A percentile compares a stretch with the other conserved stretches of the same genome.
Evolutionary conservation across 2,329 filamentous ascomycete genomes (phyloP).

Genomic region (Dothistroma pini): DNA sequence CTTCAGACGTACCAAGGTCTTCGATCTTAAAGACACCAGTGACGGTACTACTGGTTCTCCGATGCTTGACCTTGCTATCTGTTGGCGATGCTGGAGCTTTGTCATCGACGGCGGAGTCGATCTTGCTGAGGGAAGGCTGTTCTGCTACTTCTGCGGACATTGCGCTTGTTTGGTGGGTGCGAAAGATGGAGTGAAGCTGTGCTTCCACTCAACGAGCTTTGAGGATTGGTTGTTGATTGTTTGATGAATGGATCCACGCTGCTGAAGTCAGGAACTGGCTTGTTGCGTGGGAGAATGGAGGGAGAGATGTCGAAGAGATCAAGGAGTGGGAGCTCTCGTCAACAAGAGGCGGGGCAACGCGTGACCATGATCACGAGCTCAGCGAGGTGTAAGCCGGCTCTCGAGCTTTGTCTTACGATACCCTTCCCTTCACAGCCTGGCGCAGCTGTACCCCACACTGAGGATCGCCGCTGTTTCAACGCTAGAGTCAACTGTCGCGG

Average conservation of each 20-base stretch:
- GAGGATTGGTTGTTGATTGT: background rate
- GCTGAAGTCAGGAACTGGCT: slow-evolving; percentile 12
- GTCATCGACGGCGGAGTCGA: slow-evolving; percentile 88
- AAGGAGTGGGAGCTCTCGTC: slow-evolving; percentile 9
- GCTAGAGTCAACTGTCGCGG: background rate
- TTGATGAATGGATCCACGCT: slow-evolving; percentile 3
- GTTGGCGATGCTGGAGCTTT: slow-evolving; percentile 59
- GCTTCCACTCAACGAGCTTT: background rate
- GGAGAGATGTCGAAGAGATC: slow-evolving; percentile 4
- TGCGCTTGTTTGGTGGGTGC: slow-evolving; percentile 12
- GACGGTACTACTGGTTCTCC: slow-evolving; percentile 68
- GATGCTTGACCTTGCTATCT: slow-evolving; percentile 61
- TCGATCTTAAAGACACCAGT: slow-evolving; percentile 77
- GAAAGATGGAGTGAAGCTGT: slow-evolving; percentile 3
- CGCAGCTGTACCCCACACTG: background rate
- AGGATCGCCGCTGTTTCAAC: background rate
- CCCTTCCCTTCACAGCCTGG: background rate
- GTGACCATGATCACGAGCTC: slow-evolving; percentile 1
- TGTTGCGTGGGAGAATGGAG: background rate
- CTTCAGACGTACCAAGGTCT: slow-evolving; percentile 19
- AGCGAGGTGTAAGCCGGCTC: background rate
- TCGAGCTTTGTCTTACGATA: slow-evolving; percentile 1
- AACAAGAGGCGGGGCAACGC: background rate
- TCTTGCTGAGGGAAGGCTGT: slow-evolving; percentile 65
- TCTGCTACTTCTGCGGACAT: slow-evolving; percentile 52